A percentile compares a stretch with the other conserved stretches of the same genome.
phyloP scores from a whole-genome alignment of 768 basidiomycete species.

The Leccinellum albellum region DNA sequence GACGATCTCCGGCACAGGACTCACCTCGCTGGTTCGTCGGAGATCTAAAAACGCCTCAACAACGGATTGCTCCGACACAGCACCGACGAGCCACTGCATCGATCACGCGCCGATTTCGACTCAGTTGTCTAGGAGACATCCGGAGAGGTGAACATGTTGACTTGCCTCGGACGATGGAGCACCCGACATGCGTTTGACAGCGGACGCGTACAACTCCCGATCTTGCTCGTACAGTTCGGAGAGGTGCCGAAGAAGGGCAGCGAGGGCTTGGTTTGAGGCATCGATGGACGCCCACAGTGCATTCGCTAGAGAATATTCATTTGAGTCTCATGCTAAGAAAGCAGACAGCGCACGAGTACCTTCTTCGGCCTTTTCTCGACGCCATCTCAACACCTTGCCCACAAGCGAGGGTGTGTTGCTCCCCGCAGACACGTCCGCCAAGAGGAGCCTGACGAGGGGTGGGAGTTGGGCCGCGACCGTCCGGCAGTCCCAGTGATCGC shows the following conservation, averaged over 20 bases:
- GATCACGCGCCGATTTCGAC: neutral
- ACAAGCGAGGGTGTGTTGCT: slow-evolving; percentile 95
- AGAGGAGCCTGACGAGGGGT: slow-evolving; percentile 74
- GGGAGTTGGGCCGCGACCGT: slow-evolving; percentile 77
- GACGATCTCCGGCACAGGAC: neutral
- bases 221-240: slow-evolving; percentile 47
- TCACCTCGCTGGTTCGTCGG: slow-evolving; percentile 56
- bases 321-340: neutral
- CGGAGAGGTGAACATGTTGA: slow-evolving; percentile 22
- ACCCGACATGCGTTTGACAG: slow-evolving; percentile 60
- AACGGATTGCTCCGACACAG: slow-evolving; percentile 28
- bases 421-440: slow-evolving; percentile 95
- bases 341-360: slow-evolving; percentile 35
- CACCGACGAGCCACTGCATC: slow-evolving; percentile 43
- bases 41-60: slow-evolving; percentile 56
- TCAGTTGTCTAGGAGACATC: neutral
- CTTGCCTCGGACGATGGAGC: slow-evolving; percentile 51
- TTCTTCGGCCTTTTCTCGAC: slow-evolving; percentile 55
- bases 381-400: slow-evolving; percentile 88
- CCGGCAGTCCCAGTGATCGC: slow-evolving; percentile 61
- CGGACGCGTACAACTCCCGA: slow-evolving; percentile 47
- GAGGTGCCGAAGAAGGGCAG: slow-evolving; percentile 48
- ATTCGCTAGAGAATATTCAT: slow-evolving; percentile 40
- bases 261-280: slow-evolving; percentile 57
- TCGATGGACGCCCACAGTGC: slow-evolving; percentile 64